These are phyloP conservation scores for Orbilia quercus DNA, from an alignment of 2,329 filamentous ascomycete species.

Conservation along the genomic window DNA sequence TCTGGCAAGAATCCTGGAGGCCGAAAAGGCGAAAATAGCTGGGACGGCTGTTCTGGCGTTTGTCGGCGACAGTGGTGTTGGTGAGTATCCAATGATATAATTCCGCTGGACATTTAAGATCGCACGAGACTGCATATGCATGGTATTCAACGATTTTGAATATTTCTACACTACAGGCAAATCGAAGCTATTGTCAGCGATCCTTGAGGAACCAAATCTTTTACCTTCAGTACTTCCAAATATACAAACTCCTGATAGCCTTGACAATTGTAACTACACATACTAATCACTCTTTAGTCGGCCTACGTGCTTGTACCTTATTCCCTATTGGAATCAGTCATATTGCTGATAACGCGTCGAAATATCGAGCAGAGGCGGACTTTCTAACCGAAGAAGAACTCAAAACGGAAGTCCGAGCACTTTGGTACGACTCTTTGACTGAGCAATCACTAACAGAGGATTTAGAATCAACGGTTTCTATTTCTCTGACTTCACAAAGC, in stretches of 20 bases:
- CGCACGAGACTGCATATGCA: no score
- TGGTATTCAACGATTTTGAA: no score
- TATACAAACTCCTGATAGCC: no score
- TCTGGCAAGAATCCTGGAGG: not conserved
- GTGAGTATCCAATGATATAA: no score
- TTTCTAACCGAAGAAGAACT: slow-evolving; percentile 13
- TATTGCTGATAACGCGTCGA: not conserved
- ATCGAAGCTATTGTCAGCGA: slow-evolving; percentile 20
- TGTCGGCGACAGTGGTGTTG: slow-evolving; percentile 17
- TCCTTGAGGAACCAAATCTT: slow-evolving; percentile 7
- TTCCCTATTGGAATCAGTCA: slow-evolving; percentile 19
- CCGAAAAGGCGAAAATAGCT: slow-evolving; percentile 11
- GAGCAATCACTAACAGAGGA: no score
- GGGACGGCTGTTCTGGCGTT: slow-evolving; percentile 15
- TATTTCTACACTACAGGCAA: slow-evolving; percentile 10
- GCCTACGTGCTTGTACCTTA: slow-evolving; percentile 11
- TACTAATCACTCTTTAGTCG: not conserved
- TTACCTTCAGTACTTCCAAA: slow-evolving; percentile 20
- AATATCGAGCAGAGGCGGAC: slow-evolving; percentile 13
- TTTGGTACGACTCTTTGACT: slow-evolving; percentile 2
- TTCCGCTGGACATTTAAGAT: no score
- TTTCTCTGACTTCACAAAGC: no score
- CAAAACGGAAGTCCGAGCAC: slow-evolving; percentile 8
- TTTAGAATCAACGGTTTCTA: no score
- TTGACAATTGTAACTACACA: no score